Percentiles rank a stretch among this genome's conserved stretches.
phyloP scores from a whole-genome alignment of 192 early-diverging fungal genomes.

The Coemansia sp. region DNA sequence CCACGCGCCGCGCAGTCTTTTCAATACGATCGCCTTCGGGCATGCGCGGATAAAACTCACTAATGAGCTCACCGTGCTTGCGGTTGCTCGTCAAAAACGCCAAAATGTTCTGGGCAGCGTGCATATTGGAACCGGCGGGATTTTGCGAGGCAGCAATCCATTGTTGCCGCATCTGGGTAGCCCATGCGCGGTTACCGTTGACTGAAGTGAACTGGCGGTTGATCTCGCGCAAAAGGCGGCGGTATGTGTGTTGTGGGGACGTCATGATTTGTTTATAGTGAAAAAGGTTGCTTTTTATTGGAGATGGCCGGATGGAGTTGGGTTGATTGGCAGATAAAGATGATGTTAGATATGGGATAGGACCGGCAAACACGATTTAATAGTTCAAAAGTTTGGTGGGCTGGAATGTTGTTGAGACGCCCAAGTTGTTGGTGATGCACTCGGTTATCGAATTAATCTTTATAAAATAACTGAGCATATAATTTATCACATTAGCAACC shows the following conservation, averaged over 20 bases:
- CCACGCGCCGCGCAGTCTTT: constrained; percentile 36
- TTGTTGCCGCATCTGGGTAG: constrained; percentile 32
- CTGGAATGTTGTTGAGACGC: too few species aligned
- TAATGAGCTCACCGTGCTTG: constrained; percentile 30
- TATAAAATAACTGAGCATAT: too few species aligned
- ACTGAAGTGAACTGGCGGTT: constrained; percentile 31
- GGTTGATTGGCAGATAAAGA: too few species aligned
- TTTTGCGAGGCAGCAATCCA: constrained; percentile 25
- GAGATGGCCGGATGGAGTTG: too few species aligned
- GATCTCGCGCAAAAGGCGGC: constrained; percentile 47
- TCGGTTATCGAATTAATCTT: too few species aligned
- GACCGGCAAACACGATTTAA: too few species aligned
- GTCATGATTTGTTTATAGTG: too few species aligned
- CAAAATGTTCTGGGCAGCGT: constrained; percentile 19
- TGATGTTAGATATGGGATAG: too few species aligned
- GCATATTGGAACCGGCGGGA: background rate
- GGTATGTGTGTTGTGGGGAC: constrained; percentile 16
- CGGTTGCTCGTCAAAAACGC: constrained; percentile 34
- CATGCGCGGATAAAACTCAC: constrained; percentile 34
- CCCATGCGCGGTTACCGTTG: constrained; percentile 31
- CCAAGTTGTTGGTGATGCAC: too few species aligned
- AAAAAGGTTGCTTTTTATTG: too few species aligned
- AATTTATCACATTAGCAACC: background rate
- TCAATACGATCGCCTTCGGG: constrained; percentile 34
- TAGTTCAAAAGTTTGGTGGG: too few species aligned